These are phyloP conservation scores for Phytophthora idaei DNA, from an alignment of 352 stramenopile genomes.

Conservation along the genomic window DNA sequence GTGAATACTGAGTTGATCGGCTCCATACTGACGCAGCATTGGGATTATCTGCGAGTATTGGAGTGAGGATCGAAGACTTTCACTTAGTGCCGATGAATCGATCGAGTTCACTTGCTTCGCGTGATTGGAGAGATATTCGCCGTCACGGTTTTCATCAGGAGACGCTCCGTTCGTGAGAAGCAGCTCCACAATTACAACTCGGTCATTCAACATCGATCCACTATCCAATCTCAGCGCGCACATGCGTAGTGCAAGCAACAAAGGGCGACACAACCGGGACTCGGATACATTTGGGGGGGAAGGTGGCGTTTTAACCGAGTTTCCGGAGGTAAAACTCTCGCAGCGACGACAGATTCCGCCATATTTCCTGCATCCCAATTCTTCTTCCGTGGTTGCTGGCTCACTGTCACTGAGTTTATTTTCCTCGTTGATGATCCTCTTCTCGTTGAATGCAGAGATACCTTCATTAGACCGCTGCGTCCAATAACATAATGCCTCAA, in stretches of 20 bases:
- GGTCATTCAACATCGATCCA: neutral
- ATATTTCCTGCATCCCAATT: slow-evolving; percentile 36
- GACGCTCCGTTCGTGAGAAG: slow-evolving; percentile 34
- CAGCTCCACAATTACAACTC: slow-evolving; percentile 34
- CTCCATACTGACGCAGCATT: slow-evolving; percentile 35
- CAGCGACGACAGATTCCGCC: slow-evolving; percentile 25
- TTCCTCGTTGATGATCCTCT: neutral
- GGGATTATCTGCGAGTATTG: slow-evolving; percentile 23
- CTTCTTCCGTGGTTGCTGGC: slow-evolving; percentile 6
- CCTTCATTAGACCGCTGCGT: neutral
- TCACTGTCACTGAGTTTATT: neutral
- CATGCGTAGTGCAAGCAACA: slow-evolving; percentile 43
- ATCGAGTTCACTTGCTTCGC: neutral
- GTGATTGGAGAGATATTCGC: neutral
- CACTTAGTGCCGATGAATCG: slow-evolving; percentile 19
- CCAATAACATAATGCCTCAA: slow-evolving; percentile 40
- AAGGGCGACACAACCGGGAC: slow-evolving; percentile 17
- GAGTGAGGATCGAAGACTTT: slow-evolving; percentile 27
- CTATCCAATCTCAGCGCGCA: slow-evolving; percentile 16
- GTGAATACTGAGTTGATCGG: slow-evolving; percentile 10
- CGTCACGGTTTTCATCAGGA: slow-evolving; percentile 18
- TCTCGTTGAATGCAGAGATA: neutral
- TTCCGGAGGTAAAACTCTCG: neutral
- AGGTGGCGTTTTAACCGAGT: neutral
- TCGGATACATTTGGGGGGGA: neutral